Conservation (phyloP, 176 grass and related monocot genomes). For the Pontederia paniculata region DNA sequence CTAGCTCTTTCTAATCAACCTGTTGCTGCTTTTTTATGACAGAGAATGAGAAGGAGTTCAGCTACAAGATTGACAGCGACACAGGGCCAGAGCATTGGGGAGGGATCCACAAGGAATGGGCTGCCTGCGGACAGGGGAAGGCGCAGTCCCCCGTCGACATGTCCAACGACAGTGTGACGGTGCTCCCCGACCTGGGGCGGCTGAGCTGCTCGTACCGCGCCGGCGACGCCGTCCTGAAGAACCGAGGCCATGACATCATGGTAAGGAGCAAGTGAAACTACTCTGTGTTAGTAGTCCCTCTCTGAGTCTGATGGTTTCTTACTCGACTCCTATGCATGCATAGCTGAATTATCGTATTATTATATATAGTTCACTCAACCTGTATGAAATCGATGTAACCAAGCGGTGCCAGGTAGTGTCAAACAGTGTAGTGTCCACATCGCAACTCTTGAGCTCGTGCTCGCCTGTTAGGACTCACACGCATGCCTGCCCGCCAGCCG, state of each 20-base stretch:
- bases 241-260: slow-evolving; percentile 73
- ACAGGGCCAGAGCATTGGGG: slow-evolving; percentile 59
- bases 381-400: no score
- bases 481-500: no score
- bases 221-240: slow-evolving; percentile 29
- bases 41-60: slow-evolving; percentile 52
- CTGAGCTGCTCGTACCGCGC: slow-evolving; percentile 42
- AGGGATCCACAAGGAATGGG: slow-evolving; percentile 44
- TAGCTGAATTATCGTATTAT: no score
- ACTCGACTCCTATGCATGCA: no score
- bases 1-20: no score
- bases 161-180: slow-evolving; percentile 14
- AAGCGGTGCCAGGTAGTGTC: no score
- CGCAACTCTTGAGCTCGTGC: no score
- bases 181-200: slow-evolving; percentile 25
- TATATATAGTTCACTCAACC: no score
- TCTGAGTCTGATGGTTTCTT: not conserved
- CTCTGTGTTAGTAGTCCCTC: not conserved
- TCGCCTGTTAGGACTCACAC: no score
- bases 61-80: slow-evolving; percentile 23
- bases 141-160: slow-evolving; percentile 75
- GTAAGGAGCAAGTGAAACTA: slow-evolving; percentile 5
- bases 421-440: no score
- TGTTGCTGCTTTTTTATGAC: no score
- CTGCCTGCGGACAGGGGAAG: slow-evolving; percentile 30